Evolutionary conservation across 2,329 filamentous ascomycete genomes (phyloP), one percentile per base, ranked within the genome.

Genomic region (Aspergillus niger): DNA sequence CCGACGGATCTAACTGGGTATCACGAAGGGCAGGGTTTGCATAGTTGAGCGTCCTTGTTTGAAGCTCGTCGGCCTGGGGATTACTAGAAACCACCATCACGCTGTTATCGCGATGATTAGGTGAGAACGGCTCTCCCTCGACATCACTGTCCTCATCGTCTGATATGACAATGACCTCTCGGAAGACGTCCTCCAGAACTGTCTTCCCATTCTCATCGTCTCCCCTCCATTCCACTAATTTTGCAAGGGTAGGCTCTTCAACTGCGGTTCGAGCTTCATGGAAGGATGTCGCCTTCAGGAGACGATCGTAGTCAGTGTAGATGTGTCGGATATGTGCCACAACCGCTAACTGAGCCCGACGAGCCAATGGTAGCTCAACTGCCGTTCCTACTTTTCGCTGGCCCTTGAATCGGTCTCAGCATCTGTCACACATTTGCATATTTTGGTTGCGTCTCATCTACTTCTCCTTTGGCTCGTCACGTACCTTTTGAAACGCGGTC

Each of bases 141-240:
- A 72, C 72, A 47, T 79, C 77, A 55, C 77, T 77, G 47, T 85
- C 83, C 56, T 87, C 84, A 65, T 86, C 85, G 68, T 87, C 85
- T 56, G 86, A 85, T 58, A 88, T 83, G 56, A 88, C 82, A 66
- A 89, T 87, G 60, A 87, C 83, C 72, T 89, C 86, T 53, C 84
- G 82, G 56, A 88, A 85, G 30, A 86, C 83, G 65, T 88, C 85
- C 69, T 88, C 85, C 22, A 87, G 76, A 55, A 84, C 83, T 47
- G 78, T 77, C 54, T 77, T 77, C 69, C 70, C 82, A 75, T 72
- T 80, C 62, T 84, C 82, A 67, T 83, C 80, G 70, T 88, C 84
- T 50, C 86, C 86, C 60, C 85, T 80, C 86, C 86, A 89, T 70
- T 86, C 81, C 55, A 86, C 81, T 48, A 89, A 74, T 68, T 83